Evolutionary conservation across 495 filamentous ascomycete species (phyloP).

Genomic region (Hypomontagnella monticulosa): DNA sequence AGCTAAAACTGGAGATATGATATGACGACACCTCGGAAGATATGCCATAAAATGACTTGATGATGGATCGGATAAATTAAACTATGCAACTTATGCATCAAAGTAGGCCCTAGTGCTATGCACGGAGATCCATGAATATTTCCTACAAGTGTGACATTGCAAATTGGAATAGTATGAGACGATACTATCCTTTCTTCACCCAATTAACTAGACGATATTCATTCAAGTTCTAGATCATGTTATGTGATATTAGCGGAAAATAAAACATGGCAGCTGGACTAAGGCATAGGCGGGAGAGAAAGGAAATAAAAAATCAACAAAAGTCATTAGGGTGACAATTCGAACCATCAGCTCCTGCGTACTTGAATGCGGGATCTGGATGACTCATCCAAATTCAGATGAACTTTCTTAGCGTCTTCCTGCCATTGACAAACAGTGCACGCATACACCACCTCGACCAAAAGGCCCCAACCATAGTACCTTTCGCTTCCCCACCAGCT

Average conservation of each 20-base stretch:
- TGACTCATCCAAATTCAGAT: conserved; percentile 24
- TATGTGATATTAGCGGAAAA: no score
- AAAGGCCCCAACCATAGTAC: conserved; percentile 6
- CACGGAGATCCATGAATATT: no score
- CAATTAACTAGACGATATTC: no score
- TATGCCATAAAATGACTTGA: not conserved
- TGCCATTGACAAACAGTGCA: not conserved
- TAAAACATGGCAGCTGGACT: no score
- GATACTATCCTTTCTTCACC: no score
- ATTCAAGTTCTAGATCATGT: no score
- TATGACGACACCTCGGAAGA: conserved; percentile 23
- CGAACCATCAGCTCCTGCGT: conserved; percentile 9
- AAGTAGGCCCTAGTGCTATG: not conserved
- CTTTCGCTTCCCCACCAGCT: not conserved
- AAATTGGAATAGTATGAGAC: no score
- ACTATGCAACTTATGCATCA: conserved; percentile 11
- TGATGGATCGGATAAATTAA: not conserved
- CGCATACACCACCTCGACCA: conserved; percentile 22
- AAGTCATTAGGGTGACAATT: not conserved
- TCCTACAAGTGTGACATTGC: no score
- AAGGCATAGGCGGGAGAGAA: no score
- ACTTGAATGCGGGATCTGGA: not conserved
- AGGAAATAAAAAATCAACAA: not conserved
- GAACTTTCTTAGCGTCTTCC: conserved; percentile 16
- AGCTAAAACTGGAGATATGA: conserved; percentile 3